Percentiles rank a stretch among this genome's conserved stretches.
Conservation (phyloP, 306 rosid genomes). For the Vachellia collinsii region DNA sequence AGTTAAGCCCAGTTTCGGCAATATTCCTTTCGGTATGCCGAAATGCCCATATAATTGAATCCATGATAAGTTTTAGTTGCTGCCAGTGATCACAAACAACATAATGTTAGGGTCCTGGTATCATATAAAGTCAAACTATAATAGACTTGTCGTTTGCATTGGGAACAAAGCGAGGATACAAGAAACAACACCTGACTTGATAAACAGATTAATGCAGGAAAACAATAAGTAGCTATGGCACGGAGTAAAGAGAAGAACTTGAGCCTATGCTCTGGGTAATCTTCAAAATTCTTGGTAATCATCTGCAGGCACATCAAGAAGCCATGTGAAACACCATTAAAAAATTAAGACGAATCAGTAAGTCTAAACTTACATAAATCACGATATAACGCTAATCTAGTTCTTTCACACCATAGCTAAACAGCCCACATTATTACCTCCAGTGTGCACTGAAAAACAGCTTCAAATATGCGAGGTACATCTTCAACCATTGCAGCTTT, state of each 20-base stretch:
- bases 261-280: conserved; percentile 97
- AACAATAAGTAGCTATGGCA: conserved; percentile 93
- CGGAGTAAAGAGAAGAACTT: conserved; percentile 96
- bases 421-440: conserved; percentile 59
- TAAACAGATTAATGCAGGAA: conserved; percentile 82
- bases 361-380: conserved; percentile 5
- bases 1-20: conserved; percentile 55
- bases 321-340: conserved; percentile 15
- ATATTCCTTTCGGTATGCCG: conserved; percentile 98
- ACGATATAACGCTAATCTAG: conserved; percentile 20
- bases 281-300: conserved; percentile 95
- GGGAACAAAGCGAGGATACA: conserved; percentile 4
- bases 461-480: conserved; percentile 97
- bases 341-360: not conserved
- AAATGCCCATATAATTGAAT: conserved; percentile 97
- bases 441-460: conserved; percentile 96
- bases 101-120: conserved; percentile 21
- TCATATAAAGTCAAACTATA: not conserved
- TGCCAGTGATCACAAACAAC: conserved; percentile 42
- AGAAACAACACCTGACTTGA: conserved; percentile 78
- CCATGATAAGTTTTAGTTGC: conserved; percentile 99
- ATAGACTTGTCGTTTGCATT: not conserved
- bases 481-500: conserved; percentile 90
- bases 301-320: conserved; percentile 49
- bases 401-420: conserved; percentile 1